Base-by-base conservation (phyloP, 2,329 filamentous ascomycete genomes). In the Eutypa lata region DNA sequence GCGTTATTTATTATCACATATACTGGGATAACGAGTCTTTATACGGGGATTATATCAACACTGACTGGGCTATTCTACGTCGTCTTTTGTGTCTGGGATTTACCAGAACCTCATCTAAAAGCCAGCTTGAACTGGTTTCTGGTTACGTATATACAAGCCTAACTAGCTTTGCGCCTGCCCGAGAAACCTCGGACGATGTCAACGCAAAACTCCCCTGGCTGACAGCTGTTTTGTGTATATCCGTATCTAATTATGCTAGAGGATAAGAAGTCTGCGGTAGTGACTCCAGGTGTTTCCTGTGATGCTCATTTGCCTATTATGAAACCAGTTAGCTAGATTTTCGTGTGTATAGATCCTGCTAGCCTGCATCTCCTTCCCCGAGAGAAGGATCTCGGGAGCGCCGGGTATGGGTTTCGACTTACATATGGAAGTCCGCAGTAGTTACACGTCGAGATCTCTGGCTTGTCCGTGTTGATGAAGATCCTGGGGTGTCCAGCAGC, bases 401-500 rank as follows among this genome's bases (percentile, higher is more conserved):
- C n/a, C 18, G 16, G 55, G 53, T 24, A 47, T 26, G 38, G n/a
- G 28, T 31, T 19, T 33, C 37, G 50, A 74, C 92, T 70, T 82
- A 97, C 94, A 71, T 87, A 99, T 64, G 94, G 94, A 61, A 94
- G 71, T 50, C 94, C 94, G 71, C 94, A 99, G 78, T 99, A 99
- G 67, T 82, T 87, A 80, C 94, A 99, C 70, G 79, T 79, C 73
- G 84, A 84, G 65, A 99, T 96, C 78, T 97, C 87, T 43, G 94
- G 90, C 81, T 97, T 97, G 76, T 99, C 94, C 61, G 89, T 87
- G 76, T 99, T 99, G 83, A 99, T 99, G 72, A 91, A 99, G 75
- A 99, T 88, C 67, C 84, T 84, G 48, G 94, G 94, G 73, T 99
- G 94, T 43, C 94, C 94, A 51, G 90, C 77, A 31, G 92, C 88